These are phyloP conservation scores for Debaryomyces subglobosus DNA, from an alignment of 1,139 yeast genomes.

Conservation along the genomic window DNA sequence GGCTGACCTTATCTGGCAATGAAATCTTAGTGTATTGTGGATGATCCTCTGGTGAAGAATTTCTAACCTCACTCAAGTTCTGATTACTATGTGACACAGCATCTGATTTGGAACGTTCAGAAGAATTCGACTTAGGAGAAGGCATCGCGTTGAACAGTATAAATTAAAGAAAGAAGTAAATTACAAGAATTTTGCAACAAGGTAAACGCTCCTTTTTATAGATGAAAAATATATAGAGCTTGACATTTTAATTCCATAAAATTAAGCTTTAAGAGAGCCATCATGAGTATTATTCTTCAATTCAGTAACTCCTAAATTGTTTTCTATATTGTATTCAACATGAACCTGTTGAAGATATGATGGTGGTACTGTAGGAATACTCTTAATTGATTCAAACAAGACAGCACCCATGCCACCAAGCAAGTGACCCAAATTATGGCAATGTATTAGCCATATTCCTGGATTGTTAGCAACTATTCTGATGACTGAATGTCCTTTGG, in stretches of 20 bases:
- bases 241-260: not conserved
- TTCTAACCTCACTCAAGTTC: not conserved
- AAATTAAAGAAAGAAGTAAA: not conserved
- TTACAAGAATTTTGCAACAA: conserved; percentile 3
- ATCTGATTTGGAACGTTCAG: not conserved
- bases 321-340: conserved; percentile 3
- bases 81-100: not conserved
- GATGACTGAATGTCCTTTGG: conserved; percentile 31
- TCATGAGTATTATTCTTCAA: conserved; percentile 8
- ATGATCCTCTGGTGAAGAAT: not conserved
- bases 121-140: not conserved
- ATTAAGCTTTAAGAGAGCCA: not conserved
- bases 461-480: conserved; percentile 23
- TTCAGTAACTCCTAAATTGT: conserved; percentile 6
- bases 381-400: conserved; percentile 27
- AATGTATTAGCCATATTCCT: conserved; percentile 32
- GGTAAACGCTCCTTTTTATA: not conserved
- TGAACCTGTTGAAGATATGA: conserved; percentile 7
- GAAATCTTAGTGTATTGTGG: not conserved
- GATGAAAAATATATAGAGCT: not conserved
- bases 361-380: conserved; percentile 17
- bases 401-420: conserved; percentile 41
- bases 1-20: not conserved
- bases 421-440: conserved; percentile 41
- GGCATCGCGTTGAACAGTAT: not conserved